Conservation (phyloP, 2,329 filamentous ascomycete genomes). For the Colletotrichum sublineola region DNA sequence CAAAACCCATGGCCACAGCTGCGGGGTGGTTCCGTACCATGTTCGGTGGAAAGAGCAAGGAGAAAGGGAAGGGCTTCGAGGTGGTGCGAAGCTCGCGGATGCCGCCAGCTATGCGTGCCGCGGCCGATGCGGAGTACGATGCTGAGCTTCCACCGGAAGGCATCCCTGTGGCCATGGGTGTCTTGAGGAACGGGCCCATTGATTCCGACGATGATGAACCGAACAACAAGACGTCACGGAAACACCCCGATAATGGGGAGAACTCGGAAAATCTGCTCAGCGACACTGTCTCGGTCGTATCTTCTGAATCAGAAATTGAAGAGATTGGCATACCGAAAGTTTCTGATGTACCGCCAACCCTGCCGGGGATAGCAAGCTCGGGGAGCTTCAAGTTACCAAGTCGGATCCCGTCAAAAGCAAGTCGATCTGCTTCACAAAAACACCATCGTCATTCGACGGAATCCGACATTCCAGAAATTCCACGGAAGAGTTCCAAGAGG, state of each 20-base stretch:
- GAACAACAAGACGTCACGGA: slow-evolving; percentile 47
- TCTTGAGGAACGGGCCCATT: slow-evolving; percentile 71
- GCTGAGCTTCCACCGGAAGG: slow-evolving; percentile 77
- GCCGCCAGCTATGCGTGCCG: slow-evolving; percentile 78
- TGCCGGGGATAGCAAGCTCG: slow-evolving; percentile 72
- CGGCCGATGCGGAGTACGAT: slow-evolving; percentile 65
- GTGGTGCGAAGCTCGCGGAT: slow-evolving; percentile 92
- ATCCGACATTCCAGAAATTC: slow-evolving; percentile 68
- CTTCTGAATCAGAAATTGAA: slow-evolving; percentile 58
- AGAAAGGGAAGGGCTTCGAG: slow-evolving; percentile 96
- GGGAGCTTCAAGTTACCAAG: slow-evolving; percentile 74
- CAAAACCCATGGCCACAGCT: slow-evolving; percentile 88
- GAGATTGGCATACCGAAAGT: slow-evolving; percentile 57
- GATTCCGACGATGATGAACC: slow-evolving; percentile 72
- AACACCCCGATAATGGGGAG: slow-evolving; percentile 41
- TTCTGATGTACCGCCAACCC: slow-evolving; percentile 64
- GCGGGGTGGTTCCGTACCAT: slow-evolving; percentile 88
- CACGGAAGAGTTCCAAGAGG: slow-evolving; percentile 80
- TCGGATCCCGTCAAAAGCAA: slow-evolving; percentile 71
- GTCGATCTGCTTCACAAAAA: slow-evolving; percentile 54
- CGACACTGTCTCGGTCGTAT: slow-evolving; percentile 57
- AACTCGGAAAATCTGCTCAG: slow-evolving; percentile 56
- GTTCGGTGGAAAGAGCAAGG: slow-evolving; percentile 88
- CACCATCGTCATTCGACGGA: slow-evolving; percentile 51
- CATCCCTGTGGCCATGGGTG: slow-evolving; percentile 74